Conservation (phyloP, 139 green algal genomes). For the Zygnema cylindricum region DNA sequence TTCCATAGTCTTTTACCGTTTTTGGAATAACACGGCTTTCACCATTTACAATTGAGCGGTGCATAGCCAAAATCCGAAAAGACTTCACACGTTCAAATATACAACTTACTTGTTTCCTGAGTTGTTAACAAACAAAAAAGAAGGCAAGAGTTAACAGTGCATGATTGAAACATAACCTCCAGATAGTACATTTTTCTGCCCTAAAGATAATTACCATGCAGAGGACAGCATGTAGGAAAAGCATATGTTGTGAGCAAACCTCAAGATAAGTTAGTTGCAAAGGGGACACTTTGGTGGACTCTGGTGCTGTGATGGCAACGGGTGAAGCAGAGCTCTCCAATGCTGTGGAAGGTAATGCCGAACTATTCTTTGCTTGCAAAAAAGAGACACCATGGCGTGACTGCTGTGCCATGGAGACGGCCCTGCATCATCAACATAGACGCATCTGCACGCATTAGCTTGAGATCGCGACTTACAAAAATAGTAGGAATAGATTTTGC, state of each 20-base stretch:
- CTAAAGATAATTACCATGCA: neutral
- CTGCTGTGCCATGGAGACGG: too few relatives aligned
- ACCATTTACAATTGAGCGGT: too few relatives aligned
- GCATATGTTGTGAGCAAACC: constrained; percentile 13
- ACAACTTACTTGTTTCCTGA: neutral
- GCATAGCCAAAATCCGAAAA: neutral
- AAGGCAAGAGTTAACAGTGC: neutral
- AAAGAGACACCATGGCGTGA: too few relatives aligned
- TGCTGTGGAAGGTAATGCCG: too few relatives aligned
- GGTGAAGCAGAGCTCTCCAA: neutral
- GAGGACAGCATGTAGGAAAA: neutral
- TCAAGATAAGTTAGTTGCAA: constrained; percentile 13
- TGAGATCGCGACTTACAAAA: too few relatives aligned
- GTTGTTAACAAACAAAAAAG: neutral
- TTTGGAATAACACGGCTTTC: too few relatives aligned
- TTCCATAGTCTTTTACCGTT: too few relatives aligned
- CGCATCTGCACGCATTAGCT: too few relatives aligned
- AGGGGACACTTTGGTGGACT: neutral
- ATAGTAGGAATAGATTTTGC: too few relatives aligned
- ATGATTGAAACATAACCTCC: neutral
- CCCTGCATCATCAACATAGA: too few relatives aligned
- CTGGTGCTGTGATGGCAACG: neutral
- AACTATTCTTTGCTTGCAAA: too few relatives aligned
- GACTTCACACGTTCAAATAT: neutral
- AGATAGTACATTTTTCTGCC: too few relatives aligned